A percentile compares a stretch with the other conserved stretches of the same genome.
These are phyloP conservation scores for Athelia sp. DNA, from an alignment of 1,284 basidiomycete species.

Conservation along the genomic window DNA sequence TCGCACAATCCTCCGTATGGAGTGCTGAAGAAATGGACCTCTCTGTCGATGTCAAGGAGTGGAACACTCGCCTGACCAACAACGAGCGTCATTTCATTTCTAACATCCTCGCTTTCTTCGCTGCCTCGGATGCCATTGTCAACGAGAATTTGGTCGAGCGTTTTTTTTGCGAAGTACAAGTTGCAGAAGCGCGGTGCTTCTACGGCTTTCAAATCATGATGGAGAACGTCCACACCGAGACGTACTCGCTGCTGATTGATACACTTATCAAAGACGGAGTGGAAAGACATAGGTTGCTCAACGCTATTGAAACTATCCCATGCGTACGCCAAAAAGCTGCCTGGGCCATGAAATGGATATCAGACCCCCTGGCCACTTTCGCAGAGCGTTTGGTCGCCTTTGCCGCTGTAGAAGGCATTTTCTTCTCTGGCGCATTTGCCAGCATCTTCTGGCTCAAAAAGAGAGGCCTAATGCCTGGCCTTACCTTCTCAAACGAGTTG, in stretches of 20 bases:
- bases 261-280: conserved; percentile 92
- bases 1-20: conserved; percentile 92
- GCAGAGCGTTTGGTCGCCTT: conserved; percentile 93
- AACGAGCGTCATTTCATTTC: conserved; percentile 96
- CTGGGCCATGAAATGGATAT: conserved; percentile 94
- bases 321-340: conserved; percentile 91
- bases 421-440: conserved; percentile 94
- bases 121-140: conserved; percentile 96
- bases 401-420: conserved; percentile 98
- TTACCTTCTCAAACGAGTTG: conserved; percentile 96
- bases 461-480: conserved; percentile 95
- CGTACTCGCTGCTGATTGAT: conserved; percentile 97
- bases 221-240: conserved; percentile 97
- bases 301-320: conserved; percentile 92
- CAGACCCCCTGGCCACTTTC: conserved; percentile 79
- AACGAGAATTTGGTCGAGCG: conserved; percentile 97
- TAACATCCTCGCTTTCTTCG: conserved; percentile 95
- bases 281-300: conserved; percentile 86
- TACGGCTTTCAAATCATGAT: conserved; percentile 99
- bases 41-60: conserved; percentile 89
- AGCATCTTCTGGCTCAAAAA: conserved; percentile 99
- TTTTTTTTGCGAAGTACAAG: conserved; percentile 93
- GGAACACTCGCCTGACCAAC: conserved; percentile 90
- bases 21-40: conserved; percentile 98
- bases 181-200: conserved; percentile 94